These are phyloP conservation scores for Beauveria pseudobassiana DNA, from an alignment of 2,329 filamentous ascomycete species.

Conservation along the genomic window DNA sequence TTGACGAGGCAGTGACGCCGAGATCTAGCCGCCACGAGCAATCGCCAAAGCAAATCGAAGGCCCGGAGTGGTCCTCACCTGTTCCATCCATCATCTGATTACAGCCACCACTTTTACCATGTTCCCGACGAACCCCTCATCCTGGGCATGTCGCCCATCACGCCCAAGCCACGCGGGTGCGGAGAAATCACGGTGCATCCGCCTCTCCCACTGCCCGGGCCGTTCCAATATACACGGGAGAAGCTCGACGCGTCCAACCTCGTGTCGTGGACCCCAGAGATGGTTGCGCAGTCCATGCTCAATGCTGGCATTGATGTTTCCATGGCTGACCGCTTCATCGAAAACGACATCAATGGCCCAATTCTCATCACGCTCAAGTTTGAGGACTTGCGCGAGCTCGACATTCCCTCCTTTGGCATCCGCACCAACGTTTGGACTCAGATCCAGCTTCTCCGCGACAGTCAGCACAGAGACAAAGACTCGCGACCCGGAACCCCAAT, in stretches of 20 bases:
- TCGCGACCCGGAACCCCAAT: slow-evolving; percentile 52
- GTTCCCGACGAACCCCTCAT: slow-evolving; percentile 41
- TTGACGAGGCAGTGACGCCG: slow-evolving; percentile 76
- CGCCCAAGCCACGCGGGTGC: slow-evolving; percentile 48
- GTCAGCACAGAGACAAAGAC: slow-evolving; percentile 41
- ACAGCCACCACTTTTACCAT: slow-evolving; percentile 13
- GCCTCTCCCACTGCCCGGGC: slow-evolving; percentile 32
- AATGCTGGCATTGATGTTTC: slow-evolving; percentile 70
- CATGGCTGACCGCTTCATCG: slow-evolving; percentile 75
- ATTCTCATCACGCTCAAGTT: slow-evolving; percentile 88
- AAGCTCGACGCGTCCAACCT: slow-evolving; percentile 54
- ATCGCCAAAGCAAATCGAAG: slow-evolving; percentile 61
- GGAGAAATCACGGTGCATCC: slow-evolving; percentile 20
- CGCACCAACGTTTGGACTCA: slow-evolving; percentile 74
- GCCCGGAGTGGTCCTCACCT: slow-evolving; percentile 78
- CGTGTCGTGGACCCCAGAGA: slow-evolving; percentile 61
- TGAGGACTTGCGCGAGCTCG: slow-evolving; percentile 75
- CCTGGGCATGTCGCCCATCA: slow-evolving; percentile 66
- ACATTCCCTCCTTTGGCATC: slow-evolving; percentile 75
- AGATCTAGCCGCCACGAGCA: slow-evolving; percentile 55
- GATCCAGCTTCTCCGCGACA: slow-evolving; percentile 61
- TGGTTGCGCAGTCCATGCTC: slow-evolving; percentile 82
- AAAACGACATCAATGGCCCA: slow-evolving; percentile 85
- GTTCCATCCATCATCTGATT: slow-evolving; percentile 60
- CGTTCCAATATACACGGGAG: slow-evolving; percentile 48